These are phyloP conservation scores for Yarrowia sp. DNA, from an alignment of 805 yeast species.

Conservation along the genomic window DNA sequence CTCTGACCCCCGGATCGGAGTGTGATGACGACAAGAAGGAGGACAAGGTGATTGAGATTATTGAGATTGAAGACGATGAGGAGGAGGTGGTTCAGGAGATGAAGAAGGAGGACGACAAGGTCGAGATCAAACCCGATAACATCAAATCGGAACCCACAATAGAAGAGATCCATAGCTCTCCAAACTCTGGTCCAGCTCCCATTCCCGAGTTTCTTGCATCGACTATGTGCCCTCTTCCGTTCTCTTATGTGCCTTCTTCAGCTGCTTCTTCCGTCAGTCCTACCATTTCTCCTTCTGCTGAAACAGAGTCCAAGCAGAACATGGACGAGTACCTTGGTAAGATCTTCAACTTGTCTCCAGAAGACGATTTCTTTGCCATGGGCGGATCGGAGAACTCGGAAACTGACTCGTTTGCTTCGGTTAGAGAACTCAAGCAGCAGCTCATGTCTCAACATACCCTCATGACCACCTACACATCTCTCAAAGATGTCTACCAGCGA, in stretches of 20 bases:
- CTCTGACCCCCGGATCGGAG: slow-evolving; percentile 15
- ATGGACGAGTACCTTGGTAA: slow-evolving; percentile 16
- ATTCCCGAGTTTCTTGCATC: slow-evolving; percentile 14
- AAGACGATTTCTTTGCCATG: slow-evolving; percentile 8
- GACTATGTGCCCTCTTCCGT: neutral
- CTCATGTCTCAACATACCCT: slow-evolving; percentile 34
- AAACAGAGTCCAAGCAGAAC: slow-evolving; percentile 6
- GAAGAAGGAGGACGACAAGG: neutral
- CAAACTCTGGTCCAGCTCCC: neutral
- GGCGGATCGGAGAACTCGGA: neutral
- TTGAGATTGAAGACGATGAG: slow-evolving; percentile 12
- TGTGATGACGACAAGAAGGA: slow-evolving; percentile 16
- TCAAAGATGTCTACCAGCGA: slow-evolving; percentile 34
- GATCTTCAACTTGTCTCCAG: slow-evolving; percentile 13
- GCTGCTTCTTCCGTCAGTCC: slow-evolving; percentile 1
- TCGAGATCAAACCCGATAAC: no score
- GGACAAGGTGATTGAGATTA: neutral
- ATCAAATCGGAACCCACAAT: no score
- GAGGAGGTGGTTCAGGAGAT: neutral
- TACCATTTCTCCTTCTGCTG: neutral
- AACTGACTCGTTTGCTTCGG: slow-evolving; percentile 16
- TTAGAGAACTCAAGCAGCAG: slow-evolving; percentile 30
- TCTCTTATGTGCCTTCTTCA: neutral
- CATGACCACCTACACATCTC: slow-evolving; percentile 35
- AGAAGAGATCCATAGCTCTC: neutral